Conservation (phyloP, 805 yeast species). For the Suhomyces prunicola region DNA sequence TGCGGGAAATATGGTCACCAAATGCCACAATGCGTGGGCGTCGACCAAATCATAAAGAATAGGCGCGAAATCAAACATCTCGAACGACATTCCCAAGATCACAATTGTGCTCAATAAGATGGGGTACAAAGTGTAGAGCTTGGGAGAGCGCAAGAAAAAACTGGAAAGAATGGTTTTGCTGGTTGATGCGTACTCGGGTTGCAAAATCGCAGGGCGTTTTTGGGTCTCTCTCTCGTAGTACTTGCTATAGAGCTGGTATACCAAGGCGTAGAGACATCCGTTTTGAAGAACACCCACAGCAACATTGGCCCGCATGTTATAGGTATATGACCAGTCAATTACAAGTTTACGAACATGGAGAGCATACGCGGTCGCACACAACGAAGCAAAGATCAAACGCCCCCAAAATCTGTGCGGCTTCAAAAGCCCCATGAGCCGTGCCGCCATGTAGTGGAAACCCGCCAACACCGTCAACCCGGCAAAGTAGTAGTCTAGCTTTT, state of each 20-base stretch:
- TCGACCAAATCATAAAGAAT: constrained; percentile 61
- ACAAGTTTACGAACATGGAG: constrained; percentile 65
- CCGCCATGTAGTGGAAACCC: constrained; percentile 68
- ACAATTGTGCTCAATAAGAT: constrained; percentile 42
- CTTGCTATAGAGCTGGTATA: constrained; percentile 28
- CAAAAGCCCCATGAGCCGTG: constrained; percentile 62
- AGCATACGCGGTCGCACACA: constrained; percentile 50
- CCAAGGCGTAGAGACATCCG: constrained; percentile 25
- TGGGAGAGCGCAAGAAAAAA: constrained; percentile 33
- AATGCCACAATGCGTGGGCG: constrained; percentile 94
- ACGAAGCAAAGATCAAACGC: constrained; percentile 35
- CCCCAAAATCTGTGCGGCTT: constrained; percentile 16
- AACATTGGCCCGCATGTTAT: constrained; percentile 90
- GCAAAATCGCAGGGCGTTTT: constrained; percentile 10
- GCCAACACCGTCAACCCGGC: constrained; percentile 86
- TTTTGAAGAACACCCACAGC: constrained; percentile 76
- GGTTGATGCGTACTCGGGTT: constrained; percentile 25
- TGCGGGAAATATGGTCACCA: constrained; percentile 62
- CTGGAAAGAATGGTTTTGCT: constrained; percentile 23
- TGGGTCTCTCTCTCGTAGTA: constrained; percentile 19
- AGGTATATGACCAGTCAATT: constrained; percentile 83
- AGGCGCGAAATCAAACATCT: constrained; percentile 85
- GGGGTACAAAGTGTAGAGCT: constrained; percentile 40
- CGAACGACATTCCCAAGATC: constrained; percentile 78
- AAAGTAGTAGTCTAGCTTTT: constrained; percentile 83